phyloP scores from a whole-genome alignment of 164 flowering plant species.

The Magnolia officinalis region DNA sequence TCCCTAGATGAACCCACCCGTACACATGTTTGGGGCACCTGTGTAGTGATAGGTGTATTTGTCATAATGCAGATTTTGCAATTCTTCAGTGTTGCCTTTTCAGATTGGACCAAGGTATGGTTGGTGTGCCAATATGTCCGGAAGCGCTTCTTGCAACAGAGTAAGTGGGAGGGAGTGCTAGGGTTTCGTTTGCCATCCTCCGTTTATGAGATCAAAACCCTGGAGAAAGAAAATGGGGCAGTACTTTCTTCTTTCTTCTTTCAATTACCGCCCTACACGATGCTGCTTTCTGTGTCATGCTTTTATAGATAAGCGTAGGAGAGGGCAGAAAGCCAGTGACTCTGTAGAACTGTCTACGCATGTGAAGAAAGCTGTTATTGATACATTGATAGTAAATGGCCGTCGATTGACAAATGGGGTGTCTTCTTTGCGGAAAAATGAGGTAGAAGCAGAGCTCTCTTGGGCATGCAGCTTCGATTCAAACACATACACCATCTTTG shows the following conservation, averaged over 20 bases:
- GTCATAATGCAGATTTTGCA: background rate
- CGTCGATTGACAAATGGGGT: too few species aligned
- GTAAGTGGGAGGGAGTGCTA: background rate
- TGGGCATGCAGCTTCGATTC: background rate
- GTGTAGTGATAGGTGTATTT: background rate
- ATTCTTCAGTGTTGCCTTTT: background rate
- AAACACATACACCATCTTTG: background rate
- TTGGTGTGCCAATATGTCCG: background rate
- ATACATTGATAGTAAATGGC: too few species aligned
- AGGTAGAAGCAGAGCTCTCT: background rate
- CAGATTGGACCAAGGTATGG: slow-evolving; percentile 1
- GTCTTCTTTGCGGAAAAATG: too few species aligned
- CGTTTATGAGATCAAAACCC: background rate
- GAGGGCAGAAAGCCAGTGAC: background rate
- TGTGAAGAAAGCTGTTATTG: too few species aligned
- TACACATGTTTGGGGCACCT: background rate
- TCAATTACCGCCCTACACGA: background rate
- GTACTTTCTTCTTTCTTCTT: background rate
- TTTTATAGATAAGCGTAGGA: background rate
- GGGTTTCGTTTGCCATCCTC: background rate
- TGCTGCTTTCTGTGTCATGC: background rate
- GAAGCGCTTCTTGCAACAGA: background rate
- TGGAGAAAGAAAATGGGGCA: background rate
- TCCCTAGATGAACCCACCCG: too few species aligned
- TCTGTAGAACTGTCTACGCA: background rate